Evolutionary conservation across 495 filamentous ascomycete species (phyloP), one percentile per base, ranked within the genome.

Genomic region (Penicillium maclennaniae): DNA sequence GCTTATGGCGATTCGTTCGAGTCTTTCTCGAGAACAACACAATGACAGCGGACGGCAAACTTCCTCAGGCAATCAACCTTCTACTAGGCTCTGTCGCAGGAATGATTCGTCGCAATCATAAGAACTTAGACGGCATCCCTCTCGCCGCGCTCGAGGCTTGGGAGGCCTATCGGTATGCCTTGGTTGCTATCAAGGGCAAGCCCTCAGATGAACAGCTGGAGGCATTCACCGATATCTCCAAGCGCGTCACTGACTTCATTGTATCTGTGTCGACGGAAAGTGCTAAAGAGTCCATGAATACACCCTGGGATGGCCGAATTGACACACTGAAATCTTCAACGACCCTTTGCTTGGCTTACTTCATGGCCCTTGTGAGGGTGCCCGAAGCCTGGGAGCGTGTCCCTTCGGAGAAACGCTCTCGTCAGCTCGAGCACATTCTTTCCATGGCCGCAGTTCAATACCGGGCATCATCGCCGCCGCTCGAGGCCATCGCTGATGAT

Each of bases 1-100:
- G 74, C n/a, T 40, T 77, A 44, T 77, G 74, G 74, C 69, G 69
- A 40, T 58, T 76, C 37, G 55, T 65, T 36, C 67, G 66, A 17
- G 73, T 70, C 50, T 49, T 75, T 19, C 25, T 72, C 7, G 62
- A 67, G 17, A 69, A 71, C 27, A 68, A 59, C 21, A 34, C 61
- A 14, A 55, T 72, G 31, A 51, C 56, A 6, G 50, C 54, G 31
- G 57, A 61, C 20, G 50, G 46, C 51, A 42, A 49, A n/a, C 51
- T 69, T 14, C 49, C 42, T 40, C 39, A 53, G 48, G 31, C 52
- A 19, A 46, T 65, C 21, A 51, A 49, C 26, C 49, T 53, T 23
- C 47, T 73, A 19, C 40, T 64, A 21, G 58, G 62, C 39, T 45
- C 53, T 21, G 69, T 67, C 19, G 59, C 61, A 15, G 70, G 69